Percentiles rank a stretch among this genome's conserved stretches.
phyloP scores from a whole-genome alignment of 345 rosid species.

The Brassica juncea region DNA sequence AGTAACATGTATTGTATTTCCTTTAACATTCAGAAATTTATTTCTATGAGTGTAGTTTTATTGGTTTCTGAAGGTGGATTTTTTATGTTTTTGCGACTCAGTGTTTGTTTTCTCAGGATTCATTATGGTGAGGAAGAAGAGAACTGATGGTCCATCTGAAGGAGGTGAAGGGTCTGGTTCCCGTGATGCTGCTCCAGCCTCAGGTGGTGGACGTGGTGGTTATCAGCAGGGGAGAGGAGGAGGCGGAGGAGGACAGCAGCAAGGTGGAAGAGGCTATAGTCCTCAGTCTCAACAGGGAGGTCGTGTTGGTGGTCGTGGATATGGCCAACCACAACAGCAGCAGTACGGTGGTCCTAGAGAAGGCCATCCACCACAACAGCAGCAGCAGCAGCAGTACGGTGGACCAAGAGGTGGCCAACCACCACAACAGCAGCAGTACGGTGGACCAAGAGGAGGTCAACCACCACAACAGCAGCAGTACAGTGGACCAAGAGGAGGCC shows the following conservation, averaged over 20 bases:
- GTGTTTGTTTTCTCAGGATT: slow-evolving; percentile 25
- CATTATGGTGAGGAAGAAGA: slow-evolving; percentile 78
- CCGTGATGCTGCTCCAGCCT: slow-evolving; percentile 48
- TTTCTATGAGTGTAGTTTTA: neutral
- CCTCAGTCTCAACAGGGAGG: slow-evolving; percentile 70
- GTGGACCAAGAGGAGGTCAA: neutral
- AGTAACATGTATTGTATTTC: neutral
- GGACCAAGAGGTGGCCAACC: neutral
- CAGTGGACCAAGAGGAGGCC: slow-evolving; percentile 27
- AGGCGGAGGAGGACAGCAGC: slow-evolving; percentile 45
- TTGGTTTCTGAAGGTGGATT: neutral
- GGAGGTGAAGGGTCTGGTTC: slow-evolving; percentile 74
- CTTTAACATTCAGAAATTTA: neutral
- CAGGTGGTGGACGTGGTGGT: slow-evolving; percentile 56
- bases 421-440: neutral
- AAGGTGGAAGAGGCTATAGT: slow-evolving; percentile 59
- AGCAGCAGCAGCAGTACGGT: slow-evolving; percentile 19
- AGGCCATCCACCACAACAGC: neutral
- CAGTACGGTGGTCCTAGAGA: neutral
- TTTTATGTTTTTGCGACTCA: neutral
- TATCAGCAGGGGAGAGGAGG: slow-evolving; percentile 37
- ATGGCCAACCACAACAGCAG: slow-evolving; percentile 45
- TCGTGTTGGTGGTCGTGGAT: slow-evolving; percentile 63
- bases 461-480: slow-evolving; percentile 31
- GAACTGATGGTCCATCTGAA: slow-evolving; percentile 53